A percentile compares a stretch with the other conserved stretches of the same genome.
phyloP scores from a whole-genome alignment of 2,329 filamentous ascomycete genomes.

The Coniochaeta sp. region DNA sequence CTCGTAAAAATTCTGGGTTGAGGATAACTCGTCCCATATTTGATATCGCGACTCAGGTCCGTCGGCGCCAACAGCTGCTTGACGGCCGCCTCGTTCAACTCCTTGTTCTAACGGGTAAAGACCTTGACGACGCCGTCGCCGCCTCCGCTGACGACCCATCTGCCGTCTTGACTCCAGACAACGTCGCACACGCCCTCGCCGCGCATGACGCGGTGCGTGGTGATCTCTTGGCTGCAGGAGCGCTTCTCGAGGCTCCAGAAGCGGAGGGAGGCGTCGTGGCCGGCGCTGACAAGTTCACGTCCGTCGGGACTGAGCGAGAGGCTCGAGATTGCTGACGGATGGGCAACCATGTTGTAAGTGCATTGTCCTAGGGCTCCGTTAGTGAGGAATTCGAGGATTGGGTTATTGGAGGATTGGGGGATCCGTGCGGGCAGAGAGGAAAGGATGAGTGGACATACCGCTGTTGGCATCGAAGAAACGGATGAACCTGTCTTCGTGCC shows the following conservation, averaged over 20 bases:
- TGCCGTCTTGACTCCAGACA: conserved; percentile 91
- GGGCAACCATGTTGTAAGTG: conserved; percentile 97
- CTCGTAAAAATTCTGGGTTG: background rate
- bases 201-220: conserved; percentile 86
- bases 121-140: conserved; percentile 97
- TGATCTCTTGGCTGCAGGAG: conserved; percentile 91
- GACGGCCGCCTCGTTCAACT: background rate
- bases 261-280: conserved; percentile 88
- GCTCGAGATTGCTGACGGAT: conserved; percentile 86
- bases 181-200: conserved; percentile 93
- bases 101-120: conserved; percentile 48
- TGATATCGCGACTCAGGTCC: background rate
- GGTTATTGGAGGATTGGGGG: too few species aligned
- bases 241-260: conserved; percentile 98
- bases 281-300: conserved; percentile 87
- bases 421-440: too few species aligned
- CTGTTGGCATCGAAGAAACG: conserved; percentile 98
- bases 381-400: too few species aligned
- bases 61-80: background rate
- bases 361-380: conserved; percentile 70
- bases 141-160: conserved; percentile 89
- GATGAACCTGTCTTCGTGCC: conserved; percentile 93
- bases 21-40: background rate
- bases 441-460: conserved; percentile 55
- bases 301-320: conserved; percentile 90